These are phyloP conservation scores for Tephrocybe rancida DNA, from an alignment of 768 basidiomycete genomes.

Conservation along the genomic window DNA sequence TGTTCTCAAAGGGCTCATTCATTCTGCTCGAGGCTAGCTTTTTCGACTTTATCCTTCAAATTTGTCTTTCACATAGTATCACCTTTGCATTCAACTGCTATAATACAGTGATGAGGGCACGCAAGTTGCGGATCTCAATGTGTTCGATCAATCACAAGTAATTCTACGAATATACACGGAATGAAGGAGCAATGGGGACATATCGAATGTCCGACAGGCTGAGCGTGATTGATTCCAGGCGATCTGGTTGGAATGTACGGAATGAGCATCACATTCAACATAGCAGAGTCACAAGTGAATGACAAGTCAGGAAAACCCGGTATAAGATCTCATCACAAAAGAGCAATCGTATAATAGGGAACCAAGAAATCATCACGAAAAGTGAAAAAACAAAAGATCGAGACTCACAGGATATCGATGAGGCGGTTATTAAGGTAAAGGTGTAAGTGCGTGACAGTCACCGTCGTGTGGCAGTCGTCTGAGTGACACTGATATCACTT, in stretches of 20 bases:
- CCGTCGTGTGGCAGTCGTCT: slow-evolving; percentile 9
- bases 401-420: slow-evolving; percentile 23
- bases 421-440: slow-evolving; percentile 10
- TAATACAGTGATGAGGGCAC: too few species aligned
- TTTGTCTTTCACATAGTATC: too few species aligned
- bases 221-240: not conserved
- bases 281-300: not conserved
- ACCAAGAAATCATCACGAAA: slow-evolving; percentile 50
- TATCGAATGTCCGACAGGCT: not conserved
- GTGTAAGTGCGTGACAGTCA: slow-evolving; percentile 12
- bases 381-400: slow-evolving; percentile 2
- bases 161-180: too few species aligned
- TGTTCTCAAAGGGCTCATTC: too few species aligned
- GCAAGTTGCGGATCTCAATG: too few species aligned
- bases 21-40: too few species aligned
- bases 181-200: not conserved
- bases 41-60: too few species aligned
- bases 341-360: slow-evolving; percentile 63
- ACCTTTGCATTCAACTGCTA: too few species aligned
- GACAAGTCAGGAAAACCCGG: slow-evolving; percentile 45
- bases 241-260: not conserved
- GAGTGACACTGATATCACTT: slow-evolving; percentile 3
- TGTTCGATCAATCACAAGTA: too few species aligned
- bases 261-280: not conserved
- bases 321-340: slow-evolving; percentile 40